Evolutionary conservation across 768 basidiomycete species (phyloP), one percentile per base, ranked within the genome.

Genomic region (Kwoniella dendrophila): DNA sequence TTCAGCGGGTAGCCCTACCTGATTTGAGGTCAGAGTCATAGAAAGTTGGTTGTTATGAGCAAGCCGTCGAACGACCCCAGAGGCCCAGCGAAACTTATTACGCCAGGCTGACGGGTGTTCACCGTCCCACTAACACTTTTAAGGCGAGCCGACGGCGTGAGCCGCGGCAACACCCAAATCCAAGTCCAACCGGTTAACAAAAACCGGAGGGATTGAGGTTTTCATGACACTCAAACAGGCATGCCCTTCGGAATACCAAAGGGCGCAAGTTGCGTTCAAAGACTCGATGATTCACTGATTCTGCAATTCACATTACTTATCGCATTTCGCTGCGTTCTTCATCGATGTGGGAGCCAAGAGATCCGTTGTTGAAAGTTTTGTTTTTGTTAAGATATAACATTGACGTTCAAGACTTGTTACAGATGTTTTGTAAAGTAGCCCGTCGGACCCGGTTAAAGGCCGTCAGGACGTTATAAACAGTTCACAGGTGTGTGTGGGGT

Each of bases 241-340:
- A 70, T 70, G 83, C 87, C 82, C 84, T 81, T 83, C 83, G 83
- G 85, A 87, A 85, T 86, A 85, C 86, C 85, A 84, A 83, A 82
- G 84, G 83, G 86, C 82, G 85, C 86, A 87, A 86, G 85, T 81
- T 87, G 87, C 85, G 84, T 87, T 87, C 86, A 87, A 87, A 87
- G 85, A 86, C 85, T 87, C 84, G 84, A 87, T 87, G 86, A 86
- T 86, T 86, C 85, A 86, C 85, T 85, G 85, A 85, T 84, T 86
- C 85, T 86, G 85, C 85, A 86, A 86, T 86, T 87, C 86, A 87
- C 86, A 87, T 87, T 86, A 87, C 85, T 83, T 87, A 85, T 87
- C 84, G 83, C 86, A 85, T 84, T 86, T 87, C 83, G 84, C 86
- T 86, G 85, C 85, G 83, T 86, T 86, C 86, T 87, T 87, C 86